Conservation (phyloP, 23 red algal species). For the Gracilaria caudata region DNA sequence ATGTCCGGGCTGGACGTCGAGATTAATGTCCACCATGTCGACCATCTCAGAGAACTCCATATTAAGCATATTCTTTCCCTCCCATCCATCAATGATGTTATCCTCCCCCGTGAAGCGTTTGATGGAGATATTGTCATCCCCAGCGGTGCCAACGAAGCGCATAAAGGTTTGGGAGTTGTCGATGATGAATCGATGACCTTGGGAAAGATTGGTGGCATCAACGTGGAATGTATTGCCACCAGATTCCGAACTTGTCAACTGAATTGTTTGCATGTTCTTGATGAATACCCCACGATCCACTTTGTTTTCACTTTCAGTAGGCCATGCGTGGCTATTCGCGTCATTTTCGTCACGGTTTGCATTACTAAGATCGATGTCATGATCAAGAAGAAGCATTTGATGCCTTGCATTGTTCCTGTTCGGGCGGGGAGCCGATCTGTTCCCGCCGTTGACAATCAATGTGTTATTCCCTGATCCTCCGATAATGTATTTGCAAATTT, state of each 20-base stretch:
- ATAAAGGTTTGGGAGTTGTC: not conserved
- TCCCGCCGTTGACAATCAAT: conserved; percentile 10
- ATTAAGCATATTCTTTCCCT: conserved; percentile 3
- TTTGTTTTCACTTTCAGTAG: not conserved
- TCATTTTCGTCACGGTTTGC: not conserved
- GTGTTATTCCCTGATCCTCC: conserved; percentile 3
- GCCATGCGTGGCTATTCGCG: not conserved
- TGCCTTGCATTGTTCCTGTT: not conserved
- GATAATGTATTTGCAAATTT: conserved; percentile 13
- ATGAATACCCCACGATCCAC: conserved; percentile 28
- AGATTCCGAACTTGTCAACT: not conserved
- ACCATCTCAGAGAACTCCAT: conserved; percentile 1
- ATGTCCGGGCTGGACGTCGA: not conserved
- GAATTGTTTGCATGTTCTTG: conserved; percentile 17
- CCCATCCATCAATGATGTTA: conserved; percentile 2
- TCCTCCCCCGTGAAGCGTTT: conserved; percentile 10
- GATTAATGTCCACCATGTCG: not conserved
- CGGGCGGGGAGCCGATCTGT: not conserved
- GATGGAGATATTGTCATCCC: conserved; percentile 7
- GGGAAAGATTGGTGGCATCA: conserved; percentile 2
- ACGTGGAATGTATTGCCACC: not conserved
- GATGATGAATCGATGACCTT: conserved; percentile 32
- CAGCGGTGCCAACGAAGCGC: conserved; percentile 5
- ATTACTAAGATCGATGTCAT: conserved; percentile 1
- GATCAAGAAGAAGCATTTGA: conserved; percentile 9